These are phyloP conservation scores for Chlorella sp. DNA, from an alignment of 139 green algal species.

Conservation along the genomic window DNA sequence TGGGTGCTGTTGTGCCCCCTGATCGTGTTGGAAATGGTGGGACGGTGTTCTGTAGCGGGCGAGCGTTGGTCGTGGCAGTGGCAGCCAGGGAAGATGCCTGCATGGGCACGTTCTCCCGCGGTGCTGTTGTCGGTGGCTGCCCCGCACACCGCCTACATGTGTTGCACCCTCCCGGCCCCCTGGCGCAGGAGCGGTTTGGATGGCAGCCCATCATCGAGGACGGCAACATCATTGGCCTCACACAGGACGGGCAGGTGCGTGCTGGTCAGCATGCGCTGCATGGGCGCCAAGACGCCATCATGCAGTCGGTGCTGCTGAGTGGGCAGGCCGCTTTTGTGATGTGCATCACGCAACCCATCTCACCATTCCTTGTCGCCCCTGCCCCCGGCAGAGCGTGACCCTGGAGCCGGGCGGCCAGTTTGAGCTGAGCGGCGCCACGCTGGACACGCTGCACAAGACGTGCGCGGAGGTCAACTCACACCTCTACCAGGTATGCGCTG, in stretches of 20 bases:
- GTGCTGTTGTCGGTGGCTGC: no score
- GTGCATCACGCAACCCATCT: not conserved
- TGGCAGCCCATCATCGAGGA: conserved; percentile 93
- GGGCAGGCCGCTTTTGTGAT: not conserved
- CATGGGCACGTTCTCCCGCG: no score
- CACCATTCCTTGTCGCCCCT: conserved; percentile 26
- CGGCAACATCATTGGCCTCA: conserved; percentile 85
- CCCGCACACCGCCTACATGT: no score
- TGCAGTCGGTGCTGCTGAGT: not conserved
- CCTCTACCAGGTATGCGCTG: conserved; percentile 67
- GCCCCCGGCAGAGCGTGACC: conserved; percentile 91
- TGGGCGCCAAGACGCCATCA: not conserved
- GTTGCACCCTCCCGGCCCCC: no score
- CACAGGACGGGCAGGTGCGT: conserved; percentile 16
- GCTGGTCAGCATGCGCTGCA: not conserved
- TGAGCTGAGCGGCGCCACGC: conserved; percentile 93
- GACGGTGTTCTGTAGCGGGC: no score
- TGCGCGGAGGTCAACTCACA: conserved; percentile 96
- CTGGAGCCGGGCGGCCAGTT: conserved; percentile 98
- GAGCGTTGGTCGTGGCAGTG: no score
- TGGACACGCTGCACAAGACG: conserved; percentile 93
- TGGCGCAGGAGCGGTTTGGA: conserved; percentile 63
- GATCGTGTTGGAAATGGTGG: no score
- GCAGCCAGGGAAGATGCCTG: no score
- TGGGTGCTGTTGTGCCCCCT: no score